These are phyloP conservation scores for Diaporthe ilicicola DNA, from an alignment of 2,329 filamentous ascomycete species.

Conservation along the genomic window DNA sequence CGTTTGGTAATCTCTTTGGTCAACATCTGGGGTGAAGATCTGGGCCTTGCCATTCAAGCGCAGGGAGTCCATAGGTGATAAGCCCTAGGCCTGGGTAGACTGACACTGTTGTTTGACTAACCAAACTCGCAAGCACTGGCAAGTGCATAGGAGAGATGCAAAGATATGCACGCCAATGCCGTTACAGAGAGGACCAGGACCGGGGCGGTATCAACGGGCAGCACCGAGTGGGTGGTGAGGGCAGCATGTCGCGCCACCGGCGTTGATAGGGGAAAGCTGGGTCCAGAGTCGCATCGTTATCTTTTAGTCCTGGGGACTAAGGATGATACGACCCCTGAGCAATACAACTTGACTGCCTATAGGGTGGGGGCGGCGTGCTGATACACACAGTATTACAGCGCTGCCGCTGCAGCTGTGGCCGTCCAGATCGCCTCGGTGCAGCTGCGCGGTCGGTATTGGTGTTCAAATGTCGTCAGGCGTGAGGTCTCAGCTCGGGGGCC, in stretches of 20 bases:
- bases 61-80: constrained; percentile 1
- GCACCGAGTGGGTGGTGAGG: background rate
- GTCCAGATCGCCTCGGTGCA: background rate
- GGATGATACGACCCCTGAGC: constrained; percentile 20
- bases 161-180: constrained; percentile 1
- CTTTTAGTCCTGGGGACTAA: constrained; percentile 8
- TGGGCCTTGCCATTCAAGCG: background rate
- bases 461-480: background rate
- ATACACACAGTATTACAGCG: background rate
- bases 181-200: background rate
- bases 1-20: background rate
- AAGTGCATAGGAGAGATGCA: background rate
- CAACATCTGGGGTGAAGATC: background rate
- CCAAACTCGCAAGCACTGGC: background rate
- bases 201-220: constrained; percentile 5
- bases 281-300: constrained; percentile 21
- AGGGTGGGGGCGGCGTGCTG: constrained; percentile 1
- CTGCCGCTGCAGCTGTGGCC: background rate
- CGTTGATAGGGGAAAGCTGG: background rate
- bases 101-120: constrained; percentile 14
- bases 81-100: constrained; percentile 16
- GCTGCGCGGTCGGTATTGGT: background rate
- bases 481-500: background rate
- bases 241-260: background rate
- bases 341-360: constrained; percentile 9